Percentiles rank a stretch among this genome's conserved stretches.
Evolutionary conservation across 1,139 yeast genomes (phyloP).

Genomic region (Entelexis paramagnoliae): DNA sequence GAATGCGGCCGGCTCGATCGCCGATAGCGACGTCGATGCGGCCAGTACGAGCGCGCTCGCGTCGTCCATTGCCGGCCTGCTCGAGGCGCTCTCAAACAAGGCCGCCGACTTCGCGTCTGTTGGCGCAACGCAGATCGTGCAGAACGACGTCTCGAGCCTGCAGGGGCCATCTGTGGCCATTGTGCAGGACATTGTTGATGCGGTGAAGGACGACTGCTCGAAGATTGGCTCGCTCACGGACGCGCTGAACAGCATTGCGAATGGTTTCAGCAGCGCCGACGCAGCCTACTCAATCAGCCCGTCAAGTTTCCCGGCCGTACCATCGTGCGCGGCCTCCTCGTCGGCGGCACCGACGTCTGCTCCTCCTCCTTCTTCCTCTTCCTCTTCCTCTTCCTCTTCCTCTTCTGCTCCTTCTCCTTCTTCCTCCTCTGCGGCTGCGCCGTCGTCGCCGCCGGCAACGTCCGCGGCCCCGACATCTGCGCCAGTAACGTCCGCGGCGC

Average conservation of each 20-base stretch:
- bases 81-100: slow-evolving; percentile 21
- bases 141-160: slow-evolving; percentile 23
- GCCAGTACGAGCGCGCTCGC: slow-evolving; percentile 21
- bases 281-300: slow-evolving; percentile 6
- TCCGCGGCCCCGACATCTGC: neutral
- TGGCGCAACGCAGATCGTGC: slow-evolving; percentile 22
- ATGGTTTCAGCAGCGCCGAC: slow-evolving; percentile 12
- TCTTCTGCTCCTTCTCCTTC: neutral
- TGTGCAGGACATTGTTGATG: slow-evolving; percentile 27
- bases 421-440: neutral
- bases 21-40: slow-evolving; percentile 3
- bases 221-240: slow-evolving; percentile 1
- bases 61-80: slow-evolving; percentile 13
- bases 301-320: neutral
- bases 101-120: slow-evolving; percentile 21
- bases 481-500: no score
- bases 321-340: neutral
- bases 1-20: slow-evolving; percentile 11
- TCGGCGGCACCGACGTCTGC: neutral
- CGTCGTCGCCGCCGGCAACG: neutral
- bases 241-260: neutral
- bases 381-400: neutral
- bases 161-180: slow-evolving; percentile 31
- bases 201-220: slow-evolving; percentile 1
- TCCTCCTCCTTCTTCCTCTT: slow-evolving; percentile 6